These are phyloP conservation scores for Mucor lusitanicus DNA, from an alignment of 371 early-diverging fungal genomes.

Conservation along the genomic window DNA sequence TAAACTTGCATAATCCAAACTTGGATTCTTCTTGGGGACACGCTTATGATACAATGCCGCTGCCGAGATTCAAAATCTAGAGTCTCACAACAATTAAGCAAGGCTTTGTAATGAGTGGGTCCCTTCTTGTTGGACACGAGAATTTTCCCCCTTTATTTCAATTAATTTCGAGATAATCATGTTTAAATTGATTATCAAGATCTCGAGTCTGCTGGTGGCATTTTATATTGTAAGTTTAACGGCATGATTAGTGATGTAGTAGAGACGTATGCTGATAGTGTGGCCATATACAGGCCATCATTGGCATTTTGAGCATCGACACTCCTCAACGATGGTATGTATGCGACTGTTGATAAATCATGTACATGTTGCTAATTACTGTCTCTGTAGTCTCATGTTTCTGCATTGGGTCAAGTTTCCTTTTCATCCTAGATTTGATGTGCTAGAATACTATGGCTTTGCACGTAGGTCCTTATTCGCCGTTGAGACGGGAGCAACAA, in stretches of 20 bases:
- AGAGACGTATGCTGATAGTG: neutral
- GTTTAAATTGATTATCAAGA: constrained; percentile 4
- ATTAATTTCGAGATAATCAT: neutral
- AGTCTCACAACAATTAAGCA: neutral
- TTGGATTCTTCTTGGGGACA: no score
- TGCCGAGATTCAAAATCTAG: neutral
- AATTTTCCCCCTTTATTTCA: neutral
- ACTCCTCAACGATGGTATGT: constrained; percentile 40
- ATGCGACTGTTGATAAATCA: neutral
- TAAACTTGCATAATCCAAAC: no score
- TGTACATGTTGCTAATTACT: neutral
- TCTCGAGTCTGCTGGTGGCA: neutral
- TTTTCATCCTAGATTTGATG: constrained; percentile 20
- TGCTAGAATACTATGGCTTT: constrained; percentile 48
- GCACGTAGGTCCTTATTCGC: constrained; percentile 30
- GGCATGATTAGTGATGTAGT: neutral
- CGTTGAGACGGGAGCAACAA: no score
- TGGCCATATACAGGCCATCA: constrained; percentile 29
- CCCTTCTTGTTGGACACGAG: neutral
- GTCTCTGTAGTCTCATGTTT: constrained; percentile 33
- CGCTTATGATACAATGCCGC: neutral
- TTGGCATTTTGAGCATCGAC: constrained; percentile 31
- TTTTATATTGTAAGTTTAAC: constrained; percentile 5
- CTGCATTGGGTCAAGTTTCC: constrained; percentile 42
- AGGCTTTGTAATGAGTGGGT: neutral